A percentile compares a stretch with the other conserved stretches of the same genome.
These are phyloP conservation scores for Alternaria sp. DNA, from an alignment of 2,329 filamentous ascomycete species.

Conservation along the genomic window DNA sequence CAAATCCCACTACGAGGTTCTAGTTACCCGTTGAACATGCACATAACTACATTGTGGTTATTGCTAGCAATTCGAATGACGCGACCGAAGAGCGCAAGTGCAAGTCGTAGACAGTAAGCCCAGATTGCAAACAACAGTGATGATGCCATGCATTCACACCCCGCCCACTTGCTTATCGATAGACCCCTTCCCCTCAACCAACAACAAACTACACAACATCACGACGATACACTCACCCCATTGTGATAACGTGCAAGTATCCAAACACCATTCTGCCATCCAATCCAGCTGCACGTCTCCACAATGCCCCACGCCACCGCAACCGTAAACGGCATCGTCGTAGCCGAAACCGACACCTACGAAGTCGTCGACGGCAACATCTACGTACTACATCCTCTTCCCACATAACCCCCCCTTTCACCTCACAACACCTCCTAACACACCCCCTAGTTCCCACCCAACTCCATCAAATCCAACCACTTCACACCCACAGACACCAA, in stretches of 20 bases:
- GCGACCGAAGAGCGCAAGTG: neutral
- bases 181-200: slow-evolving; percentile 5
- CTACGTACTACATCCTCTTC: slow-evolving; percentile 52
- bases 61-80: neutral
- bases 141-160: slow-evolving; percentile 18
- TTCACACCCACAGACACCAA: slow-evolving; percentile 58
- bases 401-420: too few relatives aligned
- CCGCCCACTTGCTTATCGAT: slow-evolving; percentile 25
- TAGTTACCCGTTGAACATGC: neutral
- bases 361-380: slow-evolving; percentile 67
- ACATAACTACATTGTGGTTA: too few relatives aligned
- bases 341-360: slow-evolving; percentile 62
- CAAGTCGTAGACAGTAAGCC: neutral
- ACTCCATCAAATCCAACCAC: slow-evolving; percentile 55
- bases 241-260: neutral
- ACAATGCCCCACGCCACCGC: slow-evolving; percentile 55
- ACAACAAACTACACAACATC: neutral
- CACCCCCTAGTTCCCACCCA: slow-evolving; percentile 45
- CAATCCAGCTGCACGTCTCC: too few relatives aligned
- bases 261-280: neutral
- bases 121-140: slow-evolving; percentile 10
- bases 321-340: slow-evolving; percentile 57
- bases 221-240: neutral
- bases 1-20: neutral
- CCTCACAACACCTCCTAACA: slow-evolving; percentile 5